These are phyloP conservation scores for Penicillium sp. DNA, from an alignment of 2,329 filamentous ascomycete species.

Conservation along the genomic window DNA sequence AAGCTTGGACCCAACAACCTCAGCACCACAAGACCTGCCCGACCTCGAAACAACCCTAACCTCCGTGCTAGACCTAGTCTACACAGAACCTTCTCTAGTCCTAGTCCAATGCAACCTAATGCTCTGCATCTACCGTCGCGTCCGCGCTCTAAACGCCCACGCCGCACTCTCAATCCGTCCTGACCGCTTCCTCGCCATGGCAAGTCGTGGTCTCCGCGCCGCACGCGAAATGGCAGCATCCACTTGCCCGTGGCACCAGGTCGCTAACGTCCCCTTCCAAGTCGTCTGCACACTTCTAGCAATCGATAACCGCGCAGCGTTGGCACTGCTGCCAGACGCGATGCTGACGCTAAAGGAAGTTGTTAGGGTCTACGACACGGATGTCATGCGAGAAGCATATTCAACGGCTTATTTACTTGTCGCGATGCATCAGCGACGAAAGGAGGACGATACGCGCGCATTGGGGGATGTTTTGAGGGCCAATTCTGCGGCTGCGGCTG, in stretches of 20 bases:
- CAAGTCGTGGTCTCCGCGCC: slow-evolving; percentile 46
- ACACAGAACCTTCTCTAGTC: slow-evolving; percentile 46
- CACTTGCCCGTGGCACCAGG: slow-evolving; percentile 58
- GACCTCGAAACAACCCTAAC: slow-evolving; percentile 48
- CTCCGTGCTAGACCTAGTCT: slow-evolving; percentile 42
- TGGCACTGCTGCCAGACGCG: slow-evolving; percentile 51
- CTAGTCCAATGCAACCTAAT: slow-evolving; percentile 57
- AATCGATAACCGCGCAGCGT: slow-evolving; percentile 53
- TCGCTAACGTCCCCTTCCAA: slow-evolving; percentile 61
- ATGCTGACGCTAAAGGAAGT: slow-evolving; percentile 51
- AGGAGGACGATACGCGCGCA: slow-evolving; percentile 44
- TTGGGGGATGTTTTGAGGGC: slow-evolving; percentile 42
- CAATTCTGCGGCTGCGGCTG: slow-evolving; percentile 35
- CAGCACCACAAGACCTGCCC: slow-evolving; percentile 39
- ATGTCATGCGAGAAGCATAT: slow-evolving; percentile 54
- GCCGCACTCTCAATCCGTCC: slow-evolving; percentile 40
- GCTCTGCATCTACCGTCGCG: slow-evolving; percentile 56
- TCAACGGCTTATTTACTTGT: slow-evolving; percentile 57
- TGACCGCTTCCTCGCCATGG: slow-evolving; percentile 50
- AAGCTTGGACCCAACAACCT: slow-evolving; percentile 52
- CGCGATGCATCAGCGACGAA: slow-evolving; percentile 52
- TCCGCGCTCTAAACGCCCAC: slow-evolving; percentile 52
- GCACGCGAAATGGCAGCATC: slow-evolving; percentile 48
- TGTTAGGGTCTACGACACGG: slow-evolving; percentile 45
- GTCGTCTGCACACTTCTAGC: slow-evolving; percentile 57